Conservation (phyloP, 176 grass and related monocot genomes). For the Hordeum vulgare region MorexV3_pseudomolecules_assembly NC_058521.1:590879228-590879727, state of each 20-base stretch:
- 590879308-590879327: not conserved
- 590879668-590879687: constrained; percentile 10
- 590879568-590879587: constrained; percentile 94
- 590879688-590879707: not conserved
- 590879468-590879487: constrained; percentile 18
- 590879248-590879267: not conserved
- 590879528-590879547: constrained; percentile 57
- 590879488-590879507: not conserved
- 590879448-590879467: constrained; percentile 79
- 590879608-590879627: constrained; percentile 86
- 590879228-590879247: not conserved
- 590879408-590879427: constrained; percentile 77
- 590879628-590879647: constrained; percentile 71
- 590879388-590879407: constrained; percentile 79
- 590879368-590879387: constrained; percentile 59
- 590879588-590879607: constrained; percentile 91
- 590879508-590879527: not conserved
- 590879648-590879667: constrained; percentile 72
- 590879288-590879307: not conserved
- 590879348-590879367: constrained; percentile 46
- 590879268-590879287: not conserved
- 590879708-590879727: constrained; percentile 15
- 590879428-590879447: constrained; percentile 94
- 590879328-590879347: constrained; percentile 14
- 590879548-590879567: constrained; percentile 65